Conservation (phyloP, 139 green algal species). For the Tetraselmis chui region DNA sequence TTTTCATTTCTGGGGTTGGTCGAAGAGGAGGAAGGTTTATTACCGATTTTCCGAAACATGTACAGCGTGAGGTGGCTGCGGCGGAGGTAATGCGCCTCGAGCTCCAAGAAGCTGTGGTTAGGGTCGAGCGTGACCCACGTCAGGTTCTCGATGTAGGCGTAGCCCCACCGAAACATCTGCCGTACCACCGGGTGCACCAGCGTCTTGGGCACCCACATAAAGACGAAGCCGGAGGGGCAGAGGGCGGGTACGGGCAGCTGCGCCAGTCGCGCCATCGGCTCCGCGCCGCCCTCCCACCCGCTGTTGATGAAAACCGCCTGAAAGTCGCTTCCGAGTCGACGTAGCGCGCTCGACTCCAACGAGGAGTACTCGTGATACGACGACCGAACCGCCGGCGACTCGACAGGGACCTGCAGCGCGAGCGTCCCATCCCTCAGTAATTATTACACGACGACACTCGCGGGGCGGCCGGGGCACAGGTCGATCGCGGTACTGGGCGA, state of each 20-base stretch:
- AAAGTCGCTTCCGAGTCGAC: slow-evolving; percentile 22
- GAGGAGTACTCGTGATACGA: not conserved
- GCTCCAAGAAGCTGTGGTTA: slow-evolving; percentile 55
- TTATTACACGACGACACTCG: too few species aligned
- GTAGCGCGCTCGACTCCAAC: slow-evolving; percentile 7
- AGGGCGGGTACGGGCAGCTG: slow-evolving; percentile 54
- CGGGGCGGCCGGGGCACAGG: too few species aligned
- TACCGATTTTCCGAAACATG: slow-evolving; percentile 80
- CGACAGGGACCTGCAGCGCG: too few species aligned
- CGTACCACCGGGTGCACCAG: slow-evolving; percentile 36
- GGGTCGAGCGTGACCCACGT: slow-evolving; percentile 76
- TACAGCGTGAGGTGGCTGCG: slow-evolving; percentile 76
- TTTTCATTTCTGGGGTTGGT: too few species aligned
- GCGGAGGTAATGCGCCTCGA: slow-evolving; percentile 27
- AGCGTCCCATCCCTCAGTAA: too few species aligned
- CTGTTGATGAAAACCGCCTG: slow-evolving; percentile 56
- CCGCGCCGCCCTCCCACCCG: slow-evolving; percentile 37
- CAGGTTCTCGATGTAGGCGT: slow-evolving; percentile 87
- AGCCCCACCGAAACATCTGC: slow-evolving; percentile 53
- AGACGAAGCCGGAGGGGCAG: slow-evolving; percentile 76
- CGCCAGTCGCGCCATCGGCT: slow-evolving; percentile 27
- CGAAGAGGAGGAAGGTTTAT: too few species aligned
- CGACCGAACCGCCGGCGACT: too few species aligned
- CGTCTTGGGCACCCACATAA: slow-evolving; percentile 77
- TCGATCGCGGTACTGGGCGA: too few species aligned